phyloP scores from a whole-genome alignment of 139 green algal genomes.

The Haematococcus lacustris region DNA sequence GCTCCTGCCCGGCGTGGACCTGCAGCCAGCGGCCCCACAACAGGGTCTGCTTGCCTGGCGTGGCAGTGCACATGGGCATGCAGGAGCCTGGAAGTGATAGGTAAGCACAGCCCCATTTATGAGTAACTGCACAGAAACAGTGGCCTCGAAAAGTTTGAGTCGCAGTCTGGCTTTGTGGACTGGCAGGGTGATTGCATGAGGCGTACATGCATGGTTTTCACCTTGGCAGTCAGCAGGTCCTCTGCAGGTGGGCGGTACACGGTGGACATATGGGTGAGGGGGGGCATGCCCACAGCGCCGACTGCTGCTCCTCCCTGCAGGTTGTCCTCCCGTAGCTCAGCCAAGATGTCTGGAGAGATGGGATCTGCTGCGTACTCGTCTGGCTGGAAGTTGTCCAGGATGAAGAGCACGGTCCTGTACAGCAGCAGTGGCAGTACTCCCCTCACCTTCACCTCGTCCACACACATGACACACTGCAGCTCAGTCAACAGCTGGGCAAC shows the following conservation, averaged over 20 bases:
- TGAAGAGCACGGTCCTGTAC: conserved; percentile 34
- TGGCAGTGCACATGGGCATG: no score
- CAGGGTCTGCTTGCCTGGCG: background rate
- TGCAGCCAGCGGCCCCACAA: conserved; percentile 7
- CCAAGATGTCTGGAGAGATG: conserved; percentile 29
- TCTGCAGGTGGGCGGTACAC: conserved; percentile 22
- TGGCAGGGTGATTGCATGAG: no score
- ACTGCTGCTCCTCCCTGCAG: background rate
- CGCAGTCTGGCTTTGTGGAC: no score
- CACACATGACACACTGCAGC: no score
- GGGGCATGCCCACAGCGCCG: conserved; percentile 3
- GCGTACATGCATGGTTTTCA: no score
- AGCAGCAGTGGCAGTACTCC: no score
- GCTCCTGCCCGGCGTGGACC: conserved; percentile 35
- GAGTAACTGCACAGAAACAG: no score
- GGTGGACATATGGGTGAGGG: conserved; percentile 15
- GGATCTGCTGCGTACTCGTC: conserved; percentile 32
- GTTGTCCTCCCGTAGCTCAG: conserved; percentile 21
- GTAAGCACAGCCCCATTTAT: no score
- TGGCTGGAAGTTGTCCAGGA: conserved; percentile 51
- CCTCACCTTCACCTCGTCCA: no score
- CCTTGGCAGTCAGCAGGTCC: conserved; percentile 1
- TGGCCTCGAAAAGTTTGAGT: no score
- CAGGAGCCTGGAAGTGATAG: no score
- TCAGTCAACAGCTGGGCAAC: no score